Conservation (phyloP, 2,329 filamentous ascomycete species). For the Seiridium unicorne region DNA sequence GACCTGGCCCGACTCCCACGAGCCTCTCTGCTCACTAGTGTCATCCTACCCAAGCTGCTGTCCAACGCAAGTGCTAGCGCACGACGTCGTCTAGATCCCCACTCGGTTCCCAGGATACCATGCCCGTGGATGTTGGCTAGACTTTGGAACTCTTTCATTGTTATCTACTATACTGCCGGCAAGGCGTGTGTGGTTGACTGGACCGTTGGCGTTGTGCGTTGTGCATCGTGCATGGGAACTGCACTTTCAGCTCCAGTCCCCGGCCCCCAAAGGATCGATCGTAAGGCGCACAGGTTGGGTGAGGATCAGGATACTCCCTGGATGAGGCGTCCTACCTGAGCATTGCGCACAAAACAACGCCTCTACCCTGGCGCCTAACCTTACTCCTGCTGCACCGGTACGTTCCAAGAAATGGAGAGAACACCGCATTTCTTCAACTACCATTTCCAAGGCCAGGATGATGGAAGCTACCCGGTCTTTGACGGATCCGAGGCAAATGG, state of each 20-base stretch:
- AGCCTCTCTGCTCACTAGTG: conserved; percentile 5
- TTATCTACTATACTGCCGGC: neutral
- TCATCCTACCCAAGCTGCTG: conserved; percentile 4
- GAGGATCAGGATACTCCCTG: neutral
- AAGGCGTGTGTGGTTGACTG: neutral
- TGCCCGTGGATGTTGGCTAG: neutral
- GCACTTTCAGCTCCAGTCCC: no score
- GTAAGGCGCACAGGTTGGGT: neutral
- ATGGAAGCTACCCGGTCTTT: conserved; percentile 18
- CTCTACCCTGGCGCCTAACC: neutral
- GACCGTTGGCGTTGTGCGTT: neutral
- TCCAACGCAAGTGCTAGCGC: conserved; percentile 1
- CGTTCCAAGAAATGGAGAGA: conserved; percentile 19
- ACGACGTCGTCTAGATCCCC: neutral
- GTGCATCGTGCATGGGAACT: neutral
- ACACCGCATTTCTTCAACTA: conserved; percentile 18
- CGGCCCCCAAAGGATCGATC: neutral
- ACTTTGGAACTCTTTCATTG: no score
- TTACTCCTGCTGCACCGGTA: neutral
- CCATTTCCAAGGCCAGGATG: conserved; percentile 18
- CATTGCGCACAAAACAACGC: neutral
- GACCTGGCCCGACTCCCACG: neutral
- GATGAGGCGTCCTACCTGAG: neutral
- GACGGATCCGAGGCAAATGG: conserved; percentile 10
- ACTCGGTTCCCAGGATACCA: neutral